Base-by-base conservation (phyloP, 1,139 yeast genomes). In the Yamadazyma dendronema region DNA sequence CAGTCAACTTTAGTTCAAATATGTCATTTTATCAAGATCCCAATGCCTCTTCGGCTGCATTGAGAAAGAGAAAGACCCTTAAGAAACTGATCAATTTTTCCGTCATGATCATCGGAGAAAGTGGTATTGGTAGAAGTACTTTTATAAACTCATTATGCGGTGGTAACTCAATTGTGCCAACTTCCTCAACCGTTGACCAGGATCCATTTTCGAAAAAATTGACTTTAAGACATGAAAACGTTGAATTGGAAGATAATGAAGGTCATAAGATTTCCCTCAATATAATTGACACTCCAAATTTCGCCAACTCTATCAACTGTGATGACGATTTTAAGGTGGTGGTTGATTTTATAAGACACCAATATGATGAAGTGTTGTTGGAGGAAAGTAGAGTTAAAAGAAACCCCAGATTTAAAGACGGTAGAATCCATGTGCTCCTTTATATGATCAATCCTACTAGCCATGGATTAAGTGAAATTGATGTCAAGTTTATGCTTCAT, bases 111-210 rank as follows among this genome's bases (percentile, higher is more conserved):
- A 74, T 77, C 41, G 86, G 85, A 16, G 78, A 75, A 51, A 60
- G 74, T 43, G 85, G 85, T 8, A 61, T 72, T 13, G 87, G 87
- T 2, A 73, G 84, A 49, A 71, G 82, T 6, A 78, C 84, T 2
- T 76, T 80, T 42, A 69, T 80, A 44, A 79, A 80, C 54, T 76
- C 83, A 10, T 67, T 84, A 40, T 90, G 97, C 65, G 96, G 95
- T 32, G 95, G 92, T 46, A 81, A 84, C 49, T 52, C 61, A 11
- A 75, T 84, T 41, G 87, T 62, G 1, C 66, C 67, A 16, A 55
- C 63, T 5, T 56, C 64, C 5, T 62, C 65, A 46, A 71, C 76
- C 1, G 62, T 61, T 14, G 56, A 51, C 31, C 74, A 69, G 44
- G 75, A 71, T 43, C 71, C 76, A 11, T 68, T 62, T 46, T 50